Conservation (phyloP, 495 filamentous ascomycete species). For the Xylaria cubensis region DNA sequence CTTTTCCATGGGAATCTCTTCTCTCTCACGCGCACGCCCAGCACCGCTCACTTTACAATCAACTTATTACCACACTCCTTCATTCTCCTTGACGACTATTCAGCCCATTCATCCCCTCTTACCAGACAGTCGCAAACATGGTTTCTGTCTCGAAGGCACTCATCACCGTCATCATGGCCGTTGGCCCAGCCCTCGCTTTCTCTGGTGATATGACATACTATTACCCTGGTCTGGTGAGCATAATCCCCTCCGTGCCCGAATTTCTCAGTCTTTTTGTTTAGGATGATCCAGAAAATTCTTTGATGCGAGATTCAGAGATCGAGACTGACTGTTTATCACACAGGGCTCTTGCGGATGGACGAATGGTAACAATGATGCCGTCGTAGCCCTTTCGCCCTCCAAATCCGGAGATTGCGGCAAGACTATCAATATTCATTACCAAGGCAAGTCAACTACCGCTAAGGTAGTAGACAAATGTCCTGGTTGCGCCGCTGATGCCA, state of each 20-base stretch:
- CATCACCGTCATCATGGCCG: conserved; percentile 27
- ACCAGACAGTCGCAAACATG: not conserved
- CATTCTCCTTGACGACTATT: not conserved
- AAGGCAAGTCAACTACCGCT: conserved; percentile 62
- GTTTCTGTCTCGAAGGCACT: conserved; percentile 24
- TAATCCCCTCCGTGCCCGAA: not conserved
- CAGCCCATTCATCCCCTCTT: not conserved
- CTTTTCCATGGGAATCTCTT: not conserved
- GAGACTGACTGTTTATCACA: not conserved
- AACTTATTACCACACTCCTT: not conserved
- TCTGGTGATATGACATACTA: conserved; percentile 56
- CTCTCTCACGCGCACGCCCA: not conserved
- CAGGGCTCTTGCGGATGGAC: conserved; percentile 50
- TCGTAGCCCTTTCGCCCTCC: conserved; percentile 50
- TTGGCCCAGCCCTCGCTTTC: conserved; percentile 32
- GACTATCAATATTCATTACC: conserved; percentile 62
- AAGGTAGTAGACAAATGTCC: conserved; percentile 77
- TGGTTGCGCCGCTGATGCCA: conserved; percentile 58
- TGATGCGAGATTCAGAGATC: not conserved
- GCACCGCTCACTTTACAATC: not conserved
- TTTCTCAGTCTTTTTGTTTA: not conserved
- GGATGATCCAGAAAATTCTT: not conserved
- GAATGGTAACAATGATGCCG: conserved; percentile 44
- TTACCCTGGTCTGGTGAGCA: conserved; percentile 40
- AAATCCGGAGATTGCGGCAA: conserved; percentile 61